These are phyloP conservation scores for Gyromitra esculenta DNA, from an alignment of 2,329 filamentous ascomycete genomes.

Conservation along the genomic window DNA sequence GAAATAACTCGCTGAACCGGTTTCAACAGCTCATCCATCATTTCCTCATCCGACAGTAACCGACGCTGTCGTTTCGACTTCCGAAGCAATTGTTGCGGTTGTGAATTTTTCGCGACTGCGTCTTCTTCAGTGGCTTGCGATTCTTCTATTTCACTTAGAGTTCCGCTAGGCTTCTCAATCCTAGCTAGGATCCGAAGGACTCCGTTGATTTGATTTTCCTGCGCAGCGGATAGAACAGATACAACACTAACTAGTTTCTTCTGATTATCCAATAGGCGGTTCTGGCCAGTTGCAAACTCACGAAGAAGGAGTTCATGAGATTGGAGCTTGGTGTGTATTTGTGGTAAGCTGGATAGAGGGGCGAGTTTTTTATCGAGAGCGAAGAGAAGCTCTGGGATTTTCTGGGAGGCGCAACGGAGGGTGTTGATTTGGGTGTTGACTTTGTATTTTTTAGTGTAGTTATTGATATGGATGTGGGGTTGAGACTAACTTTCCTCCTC, in stretches of 20 bases:
- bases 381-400: constrained; percentile 18
- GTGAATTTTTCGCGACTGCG: constrained; percentile 5
- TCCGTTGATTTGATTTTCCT: not conserved
- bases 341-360: constrained; percentile 18
- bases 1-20: not conserved
- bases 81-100: not conserved
- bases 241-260: not conserved
- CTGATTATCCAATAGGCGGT: not conserved
- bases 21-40: not conserved
- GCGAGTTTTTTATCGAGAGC: constrained; percentile 21
- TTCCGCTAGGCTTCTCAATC: not conserved
- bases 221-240: not conserved
- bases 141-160: not conserved
- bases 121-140: not conserved
- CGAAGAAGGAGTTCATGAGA: constrained; percentile 18
- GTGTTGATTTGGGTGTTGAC: constrained; percentile 21
- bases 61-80: constrained; percentile 22
- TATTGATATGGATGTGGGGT: not conserved
- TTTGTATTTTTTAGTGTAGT: not conserved
- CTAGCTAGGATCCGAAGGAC: not conserved
- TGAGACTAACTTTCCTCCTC: constrained; percentile 6
- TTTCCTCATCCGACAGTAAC: constrained; percentile 33
- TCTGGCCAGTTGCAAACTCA: constrained; percentile 4
- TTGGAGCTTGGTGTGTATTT: constrained; percentile 25
- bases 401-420: constrained; percentile 17